These are phyloP conservation scores for Fusarium sambucinum DNA, from an alignment of 2,329 filamentous ascomycete species.

Conservation along the genomic window DNA sequence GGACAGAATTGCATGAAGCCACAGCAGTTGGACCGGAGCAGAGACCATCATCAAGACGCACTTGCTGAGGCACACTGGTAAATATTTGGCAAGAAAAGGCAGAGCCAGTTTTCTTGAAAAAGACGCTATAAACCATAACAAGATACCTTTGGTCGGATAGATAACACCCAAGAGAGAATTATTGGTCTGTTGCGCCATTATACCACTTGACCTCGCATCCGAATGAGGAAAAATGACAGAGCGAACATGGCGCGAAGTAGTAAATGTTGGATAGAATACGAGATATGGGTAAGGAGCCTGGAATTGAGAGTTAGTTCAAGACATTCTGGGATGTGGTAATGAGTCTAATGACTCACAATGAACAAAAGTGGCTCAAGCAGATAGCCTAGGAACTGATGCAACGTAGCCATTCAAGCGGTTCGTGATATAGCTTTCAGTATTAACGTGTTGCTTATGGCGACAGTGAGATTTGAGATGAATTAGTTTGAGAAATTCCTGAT, in stretches of 20 bases:
- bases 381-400: not conserved
- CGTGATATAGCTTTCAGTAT: not conserved
- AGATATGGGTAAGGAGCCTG: slow-evolving; percentile 11
- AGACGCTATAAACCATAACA: not conserved
- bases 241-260: not conserved
- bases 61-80: fast-evolving
- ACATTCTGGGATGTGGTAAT: fast-evolving
- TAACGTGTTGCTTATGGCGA: not conserved
- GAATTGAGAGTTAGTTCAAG: not conserved
- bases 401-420: not conserved
- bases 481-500: not conserved
- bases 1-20: slow-evolving; percentile 1
- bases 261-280: not conserved
- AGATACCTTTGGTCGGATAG: not conserved
- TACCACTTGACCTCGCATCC: too few relatives aligned
- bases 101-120: not conserved
- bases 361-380: not conserved
- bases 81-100: fast-evolving
- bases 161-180: not conserved
- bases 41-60: fast-evolving
- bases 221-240: not conserved
- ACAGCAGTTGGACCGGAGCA: not conserved
- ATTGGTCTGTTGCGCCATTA: too few relatives aligned
- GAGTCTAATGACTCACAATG: not conserved
- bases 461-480: not conserved